Percentiles rank a stretch among this genome's conserved stretches.
These are phyloP conservation scores for Penstemon davidsonii DNA, from an alignment of 257 asterid genomes.

Conservation along the genomic window DNA sequence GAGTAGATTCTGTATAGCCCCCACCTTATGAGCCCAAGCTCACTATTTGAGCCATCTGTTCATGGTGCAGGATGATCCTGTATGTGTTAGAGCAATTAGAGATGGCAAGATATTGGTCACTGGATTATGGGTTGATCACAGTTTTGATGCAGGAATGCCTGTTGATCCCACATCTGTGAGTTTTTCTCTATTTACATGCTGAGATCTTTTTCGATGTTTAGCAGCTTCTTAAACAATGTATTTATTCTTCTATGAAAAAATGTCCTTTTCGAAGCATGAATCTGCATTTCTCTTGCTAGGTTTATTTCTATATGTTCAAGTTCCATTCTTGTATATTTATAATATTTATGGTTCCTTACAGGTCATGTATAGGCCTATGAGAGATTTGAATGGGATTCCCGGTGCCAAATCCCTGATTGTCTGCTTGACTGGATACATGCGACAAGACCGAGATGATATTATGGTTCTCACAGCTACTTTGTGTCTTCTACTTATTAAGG, in stretches of 20 bases:
- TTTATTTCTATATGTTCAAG: neutral
- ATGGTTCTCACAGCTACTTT: conserved; percentile 54
- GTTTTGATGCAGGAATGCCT: conserved; percentile 61
- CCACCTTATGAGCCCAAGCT: neutral
- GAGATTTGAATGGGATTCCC: conserved; percentile 76
- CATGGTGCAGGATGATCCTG: conserved; percentile 70
- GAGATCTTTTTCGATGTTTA: neutral
- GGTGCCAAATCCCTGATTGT: conserved; percentile 68
- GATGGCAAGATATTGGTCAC: conserved; percentile 75
- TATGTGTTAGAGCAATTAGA: conserved; percentile 72
- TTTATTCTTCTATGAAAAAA: conserved; percentile 2
- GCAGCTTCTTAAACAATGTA: neutral
- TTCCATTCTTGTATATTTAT: neutral
- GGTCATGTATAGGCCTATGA: conserved; percentile 72
- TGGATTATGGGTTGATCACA: conserved; percentile 80
- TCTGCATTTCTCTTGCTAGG: conserved; percentile 10
- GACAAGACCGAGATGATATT: conserved; percentile 75
- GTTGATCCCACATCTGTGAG: conserved; percentile 59
- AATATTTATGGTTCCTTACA: conserved; percentile 32
- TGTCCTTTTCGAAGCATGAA: neutral
- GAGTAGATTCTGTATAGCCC: neutral
- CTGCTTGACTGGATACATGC: conserved; percentile 89
- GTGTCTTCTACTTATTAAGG: conserved; percentile 24
- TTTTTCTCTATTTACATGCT: conserved; percentile 13
- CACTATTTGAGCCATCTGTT: neutral